Evolutionary conservation across 1,139 yeast genomes (phyloP), one percentile per base, ranked within the genome.

Genomic region (Groenewaldozyma sp.): DNA sequence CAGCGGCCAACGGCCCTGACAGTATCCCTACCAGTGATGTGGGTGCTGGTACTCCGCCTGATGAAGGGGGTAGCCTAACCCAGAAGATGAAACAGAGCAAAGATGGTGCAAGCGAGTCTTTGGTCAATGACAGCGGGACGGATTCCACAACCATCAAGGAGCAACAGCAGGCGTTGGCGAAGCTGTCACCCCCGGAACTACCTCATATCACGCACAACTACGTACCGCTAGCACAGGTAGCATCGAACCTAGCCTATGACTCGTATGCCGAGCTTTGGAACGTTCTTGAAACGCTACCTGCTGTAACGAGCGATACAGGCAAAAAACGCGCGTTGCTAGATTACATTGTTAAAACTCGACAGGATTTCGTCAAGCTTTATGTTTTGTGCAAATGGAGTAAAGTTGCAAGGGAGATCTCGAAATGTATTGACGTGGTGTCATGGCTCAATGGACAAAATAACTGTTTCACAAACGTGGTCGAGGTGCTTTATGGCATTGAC

Each of bases 321-420:
- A 74, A 84, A 46, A 87, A 87, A 62, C 73, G 76, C 45, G 70
- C 71, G 41, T 72, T 91, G 40, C 64, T 91, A 34, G 78, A 80
- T 36, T 63, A 81, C 42, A 68, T 88, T 34, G 80, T 87, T 6
- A 66, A 70, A 28, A 65, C 86, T 32, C 71, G 97, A 41, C 87
- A 84, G 51, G 93, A 87, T 53, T 84, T 81, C 53, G 72, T 87
- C 46, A 79, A 88, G 57, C 60, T 88, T 2, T 87, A 84, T 50
- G 94, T 94, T 3, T 64, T 91, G 37, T 74, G 82, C 35, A 87
- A 87, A 60, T 91, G 97, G 97, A 76, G 94, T 1, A 70, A 73
- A 24, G 78, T 76, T 24, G 70, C 88, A 10, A 70, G 75, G 39
- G 86, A 82, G 41, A 77, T 88, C 41, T 74, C 80, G 28, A 71